Evolutionary conservation across 1,284 basidiomycete genomes (phyloP).

Genomic region (Naganishia sp.): DNA sequence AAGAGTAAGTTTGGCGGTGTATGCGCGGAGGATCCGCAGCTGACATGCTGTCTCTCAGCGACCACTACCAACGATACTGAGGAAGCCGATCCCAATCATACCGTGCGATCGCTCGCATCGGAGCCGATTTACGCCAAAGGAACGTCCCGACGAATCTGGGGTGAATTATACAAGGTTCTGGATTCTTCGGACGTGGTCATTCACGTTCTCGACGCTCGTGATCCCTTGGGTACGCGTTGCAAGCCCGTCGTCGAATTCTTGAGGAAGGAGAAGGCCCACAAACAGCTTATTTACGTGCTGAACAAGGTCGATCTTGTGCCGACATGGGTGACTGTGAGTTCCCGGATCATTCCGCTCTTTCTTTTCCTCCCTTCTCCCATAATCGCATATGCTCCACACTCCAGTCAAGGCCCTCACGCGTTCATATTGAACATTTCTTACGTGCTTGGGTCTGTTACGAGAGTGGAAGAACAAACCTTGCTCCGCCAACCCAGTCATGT

Average conservation of each 20-base stretch:
- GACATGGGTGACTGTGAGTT: slow-evolving; percentile 95
- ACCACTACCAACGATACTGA: slow-evolving; percentile 49
- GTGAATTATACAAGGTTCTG: slow-evolving; percentile 98
- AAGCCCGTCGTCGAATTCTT: slow-evolving; percentile 92
- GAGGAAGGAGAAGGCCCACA: slow-evolving; percentile 94
- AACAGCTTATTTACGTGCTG: slow-evolving; percentile 92
- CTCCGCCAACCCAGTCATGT: slow-evolving; percentile 36
- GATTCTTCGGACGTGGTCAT: slow-evolving; percentile 97
- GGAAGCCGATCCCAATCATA: slow-evolving; percentile 42
- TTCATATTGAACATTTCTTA: slow-evolving; percentile 40
- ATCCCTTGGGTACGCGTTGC: slow-evolving; percentile 95
- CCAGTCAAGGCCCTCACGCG: slow-evolving; percentile 58
- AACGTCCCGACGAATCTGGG: slow-evolving; percentile 92
- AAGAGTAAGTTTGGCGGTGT: slow-evolving; percentile 9
- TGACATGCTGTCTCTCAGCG: neutral
- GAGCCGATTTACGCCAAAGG: slow-evolving; percentile 91
- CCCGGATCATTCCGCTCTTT: slow-evolving; percentile 19
- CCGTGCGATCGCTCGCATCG: slow-evolving; percentile 47
- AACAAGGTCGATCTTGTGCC: slow-evolving; percentile 99
- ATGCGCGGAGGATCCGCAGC: neutral
- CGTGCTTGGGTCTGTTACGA: slow-evolving; percentile 60
- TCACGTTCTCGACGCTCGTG: slow-evolving; percentile 93
- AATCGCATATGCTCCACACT: slow-evolving; percentile 52
- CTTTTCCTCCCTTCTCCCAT: slow-evolving; percentile 28
- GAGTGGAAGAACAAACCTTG: slow-evolving; percentile 62